Percentiles rank a stretch among this genome's conserved stretches.
phyloP scores from a whole-genome alignment of 2,329 filamentous ascomycete genomes.

The Echinosphaeria canescens region DNA sequence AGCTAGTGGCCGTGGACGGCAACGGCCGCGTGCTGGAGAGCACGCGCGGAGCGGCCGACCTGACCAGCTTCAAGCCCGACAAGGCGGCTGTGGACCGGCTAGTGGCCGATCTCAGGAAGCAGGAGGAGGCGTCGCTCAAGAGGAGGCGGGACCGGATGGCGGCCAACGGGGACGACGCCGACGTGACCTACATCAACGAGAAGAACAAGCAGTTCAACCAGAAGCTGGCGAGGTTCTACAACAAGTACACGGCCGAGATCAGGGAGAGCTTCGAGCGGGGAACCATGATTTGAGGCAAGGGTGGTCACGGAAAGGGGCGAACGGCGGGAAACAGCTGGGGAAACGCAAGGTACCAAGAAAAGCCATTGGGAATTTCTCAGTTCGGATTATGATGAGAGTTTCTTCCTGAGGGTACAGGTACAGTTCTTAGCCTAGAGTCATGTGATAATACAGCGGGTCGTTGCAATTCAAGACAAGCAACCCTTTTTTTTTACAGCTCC shows the following conservation, averaged over 20 bases:
- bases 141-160: conserved; percentile 64
- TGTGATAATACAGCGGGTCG: conserved; percentile 12
- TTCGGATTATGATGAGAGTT: no score
- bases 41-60: conserved; percentile 48
- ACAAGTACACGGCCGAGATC: conserved; percentile 96
- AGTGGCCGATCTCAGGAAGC: conserved; percentile 69
- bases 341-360: no score
- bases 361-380: no score
- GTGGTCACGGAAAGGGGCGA: no score
- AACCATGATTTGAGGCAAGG: conserved; percentile 76
- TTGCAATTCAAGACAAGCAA: conserved; percentile 6
- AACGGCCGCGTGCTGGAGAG: conserved; percentile 83
- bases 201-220: conserved; percentile 99
- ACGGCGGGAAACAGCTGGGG: no score
- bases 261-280: conserved; percentile 94
- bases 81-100: conserved; percentile 75
- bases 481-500: conserved; percentile 1
- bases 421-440: conserved; percentile 1
- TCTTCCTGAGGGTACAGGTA: not conserved
- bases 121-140: conserved; percentile 70
- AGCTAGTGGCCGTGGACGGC: conserved; percentile 83
- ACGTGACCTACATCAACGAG: conserved; percentile 98
- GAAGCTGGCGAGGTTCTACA: conserved; percentile 89
- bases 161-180: conserved; percentile 62
- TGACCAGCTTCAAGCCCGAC: conserved; percentile 63